These are phyloP conservation scores for Spizellomyces sp. DNA, from an alignment of 192 early-diverging fungal genomes.

Conservation along the genomic window DNA sequence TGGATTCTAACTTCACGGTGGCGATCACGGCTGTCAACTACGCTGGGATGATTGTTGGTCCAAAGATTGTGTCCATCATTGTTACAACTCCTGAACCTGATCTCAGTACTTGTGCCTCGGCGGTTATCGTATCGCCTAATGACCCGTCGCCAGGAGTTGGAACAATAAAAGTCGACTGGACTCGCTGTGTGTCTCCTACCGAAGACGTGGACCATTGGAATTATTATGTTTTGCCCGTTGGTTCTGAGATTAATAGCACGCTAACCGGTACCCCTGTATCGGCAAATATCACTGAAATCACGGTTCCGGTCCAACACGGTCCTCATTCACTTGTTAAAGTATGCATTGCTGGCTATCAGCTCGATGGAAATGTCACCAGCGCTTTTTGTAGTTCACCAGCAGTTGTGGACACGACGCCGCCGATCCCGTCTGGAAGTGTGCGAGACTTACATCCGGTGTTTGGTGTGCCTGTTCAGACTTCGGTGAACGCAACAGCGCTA, in stretches of 20 bases:
- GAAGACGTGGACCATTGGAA: background rate
- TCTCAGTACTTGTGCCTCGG: background rate
- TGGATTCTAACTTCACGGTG: background rate
- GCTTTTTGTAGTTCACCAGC: background rate
- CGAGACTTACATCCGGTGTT: background rate
- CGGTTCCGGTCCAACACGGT: background rate
- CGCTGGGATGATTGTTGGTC: background rate
- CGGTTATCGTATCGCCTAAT: background rate
- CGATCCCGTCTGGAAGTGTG: background rate
- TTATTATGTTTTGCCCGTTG: background rate
- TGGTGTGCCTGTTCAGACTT: background rate
- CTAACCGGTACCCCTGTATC: background rate
- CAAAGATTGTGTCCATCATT: background rate
- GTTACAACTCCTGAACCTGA: background rate
- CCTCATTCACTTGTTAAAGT: background rate
- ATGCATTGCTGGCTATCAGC: background rate
- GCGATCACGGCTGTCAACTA: background rate
- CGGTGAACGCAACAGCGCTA: background rate
- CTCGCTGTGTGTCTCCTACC: background rate
- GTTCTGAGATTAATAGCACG: background rate
- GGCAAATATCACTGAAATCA: background rate
- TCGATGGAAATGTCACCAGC: slow-evolving; percentile 5
- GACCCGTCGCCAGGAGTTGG: no score
- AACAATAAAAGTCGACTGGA: background rate
- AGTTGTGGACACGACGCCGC: background rate